Conservation (phyloP, 1,139 yeast genomes). For the Sugiyamaella castrensis region DNA sequence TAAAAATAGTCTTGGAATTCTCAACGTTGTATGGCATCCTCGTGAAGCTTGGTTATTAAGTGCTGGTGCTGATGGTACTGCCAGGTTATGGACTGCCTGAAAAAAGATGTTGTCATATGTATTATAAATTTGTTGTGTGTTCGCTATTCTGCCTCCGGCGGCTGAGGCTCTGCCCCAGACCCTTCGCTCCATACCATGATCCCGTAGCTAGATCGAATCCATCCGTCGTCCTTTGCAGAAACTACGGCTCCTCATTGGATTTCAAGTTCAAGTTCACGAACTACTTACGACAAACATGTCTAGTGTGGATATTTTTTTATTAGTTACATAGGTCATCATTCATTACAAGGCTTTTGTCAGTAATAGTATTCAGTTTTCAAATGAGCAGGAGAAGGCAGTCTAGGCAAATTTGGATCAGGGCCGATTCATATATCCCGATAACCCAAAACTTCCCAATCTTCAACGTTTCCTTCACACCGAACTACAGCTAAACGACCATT, state of each 20-base stretch:
- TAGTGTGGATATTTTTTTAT: too few relatives aligned
- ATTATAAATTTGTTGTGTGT: constrained; percentile 1
- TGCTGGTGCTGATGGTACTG: constrained; percentile 98
- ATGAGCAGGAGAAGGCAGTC: too few relatives aligned
- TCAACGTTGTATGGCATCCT: constrained; percentile 93
- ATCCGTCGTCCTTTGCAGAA: too few relatives aligned
- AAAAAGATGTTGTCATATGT: constrained; percentile 4
- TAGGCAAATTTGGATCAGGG: too few relatives aligned
- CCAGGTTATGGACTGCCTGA: constrained; percentile 93
- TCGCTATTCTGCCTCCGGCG: background rate
- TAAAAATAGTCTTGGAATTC: constrained; percentile 78
- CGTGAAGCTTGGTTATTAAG: constrained; percentile 97
- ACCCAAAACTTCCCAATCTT: constrained; percentile 69
- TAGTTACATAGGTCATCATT: too few relatives aligned
- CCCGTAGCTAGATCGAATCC: too few relatives aligned
- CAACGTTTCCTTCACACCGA: constrained; percentile 70
- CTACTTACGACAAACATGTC: too few relatives aligned
- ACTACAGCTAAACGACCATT: constrained; percentile 71
- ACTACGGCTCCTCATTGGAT: too few relatives aligned
- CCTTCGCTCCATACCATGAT: background rate
- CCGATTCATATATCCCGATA: constrained; percentile 30
- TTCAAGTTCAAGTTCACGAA: too few relatives aligned
- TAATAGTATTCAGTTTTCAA: too few relatives aligned
- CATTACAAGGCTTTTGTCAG: too few relatives aligned
- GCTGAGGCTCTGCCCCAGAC: constrained; percentile 3